Conservation (phyloP, 345 rosid species). For the Lepidium sativum region DNA sequence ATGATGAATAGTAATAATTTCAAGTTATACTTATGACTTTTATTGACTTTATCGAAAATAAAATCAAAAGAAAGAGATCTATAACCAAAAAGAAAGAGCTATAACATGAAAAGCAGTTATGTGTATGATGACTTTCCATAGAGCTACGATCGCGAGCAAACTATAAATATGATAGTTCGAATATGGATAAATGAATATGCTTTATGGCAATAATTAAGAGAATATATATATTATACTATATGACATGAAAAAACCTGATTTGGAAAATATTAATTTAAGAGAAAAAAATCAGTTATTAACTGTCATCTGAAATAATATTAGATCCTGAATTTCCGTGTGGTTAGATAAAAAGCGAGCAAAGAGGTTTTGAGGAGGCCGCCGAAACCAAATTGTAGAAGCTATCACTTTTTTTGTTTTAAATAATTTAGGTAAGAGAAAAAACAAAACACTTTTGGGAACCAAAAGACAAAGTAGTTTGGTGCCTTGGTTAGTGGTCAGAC, state of each 20-base stretch:
- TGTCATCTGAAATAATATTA: no score
- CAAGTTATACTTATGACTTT: no score
- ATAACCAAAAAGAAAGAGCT: not conserved
- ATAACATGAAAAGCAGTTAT: no score
- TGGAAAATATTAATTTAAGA: no score
- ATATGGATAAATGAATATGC: not conserved
- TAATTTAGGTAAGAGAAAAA: no score
- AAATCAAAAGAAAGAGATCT: not conserved
- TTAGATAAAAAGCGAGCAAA: not conserved
- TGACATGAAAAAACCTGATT: no score
- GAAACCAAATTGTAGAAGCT: not conserved
- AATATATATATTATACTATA: no score
- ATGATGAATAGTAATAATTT: not conserved
- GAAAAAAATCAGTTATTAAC: no score
- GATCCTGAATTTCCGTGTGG: not conserved
- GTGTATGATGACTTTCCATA: no score
- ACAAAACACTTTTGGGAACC: not conserved
- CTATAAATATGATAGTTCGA: not conserved
- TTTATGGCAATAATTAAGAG: not conserved
- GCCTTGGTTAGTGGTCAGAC: not conserved
- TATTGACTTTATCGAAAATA: not conserved
- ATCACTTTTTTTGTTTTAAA: not conserved
- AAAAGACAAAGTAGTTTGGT: not conserved
- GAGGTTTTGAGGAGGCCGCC: no score
- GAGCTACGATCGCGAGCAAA: not conserved